Conservation (phyloP, 371 early-diverging fungal species). For the Mucor racemosus region DNA sequence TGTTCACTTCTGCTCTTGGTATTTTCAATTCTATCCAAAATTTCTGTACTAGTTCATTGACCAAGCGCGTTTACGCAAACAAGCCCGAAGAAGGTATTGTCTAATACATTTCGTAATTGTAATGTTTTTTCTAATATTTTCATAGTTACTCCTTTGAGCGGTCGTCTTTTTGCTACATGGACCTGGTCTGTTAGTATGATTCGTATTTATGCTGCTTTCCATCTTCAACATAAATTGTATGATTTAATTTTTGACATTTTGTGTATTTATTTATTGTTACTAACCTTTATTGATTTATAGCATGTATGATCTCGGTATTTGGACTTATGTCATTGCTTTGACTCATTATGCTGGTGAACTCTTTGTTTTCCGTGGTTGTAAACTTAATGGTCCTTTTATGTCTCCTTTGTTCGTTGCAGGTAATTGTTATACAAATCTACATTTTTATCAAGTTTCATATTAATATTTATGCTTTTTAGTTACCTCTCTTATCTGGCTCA, state of each 20-base stretch:
- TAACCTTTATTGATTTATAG: constrained; percentile 34
- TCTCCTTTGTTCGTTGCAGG: constrained; percentile 75
- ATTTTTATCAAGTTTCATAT: neutral
- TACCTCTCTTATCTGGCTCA: constrained; percentile 42
- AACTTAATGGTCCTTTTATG: constrained; percentile 62
- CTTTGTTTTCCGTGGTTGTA: constrained; percentile 73
- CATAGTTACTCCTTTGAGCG: constrained; percentile 72
- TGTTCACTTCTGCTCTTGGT: constrained; percentile 72
- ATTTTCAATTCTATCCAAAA: constrained; percentile 80
- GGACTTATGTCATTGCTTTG: constrained; percentile 76
- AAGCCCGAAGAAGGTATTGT: constrained; percentile 60
- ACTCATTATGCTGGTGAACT: constrained; percentile 73
- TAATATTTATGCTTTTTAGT: neutral
- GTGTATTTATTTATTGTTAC: neutral
- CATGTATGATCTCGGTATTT: constrained; percentile 71
- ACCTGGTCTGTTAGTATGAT: constrained; percentile 76
- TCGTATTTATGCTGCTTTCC: constrained; percentile 79
- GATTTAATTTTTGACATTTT: constrained; percentile 22
- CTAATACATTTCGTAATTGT: neutral
- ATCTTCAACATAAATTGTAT: constrained; percentile 72
- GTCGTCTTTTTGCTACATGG: constrained; percentile 83
- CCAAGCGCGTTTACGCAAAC: constrained; percentile 70
- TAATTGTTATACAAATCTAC: constrained; percentile 27
- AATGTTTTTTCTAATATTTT: neutral
- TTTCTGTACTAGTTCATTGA: constrained; percentile 67